Conservation (phyloP, 2,329 filamentous ascomycete genomes). For the Harringtonia aguacate region DNA sequence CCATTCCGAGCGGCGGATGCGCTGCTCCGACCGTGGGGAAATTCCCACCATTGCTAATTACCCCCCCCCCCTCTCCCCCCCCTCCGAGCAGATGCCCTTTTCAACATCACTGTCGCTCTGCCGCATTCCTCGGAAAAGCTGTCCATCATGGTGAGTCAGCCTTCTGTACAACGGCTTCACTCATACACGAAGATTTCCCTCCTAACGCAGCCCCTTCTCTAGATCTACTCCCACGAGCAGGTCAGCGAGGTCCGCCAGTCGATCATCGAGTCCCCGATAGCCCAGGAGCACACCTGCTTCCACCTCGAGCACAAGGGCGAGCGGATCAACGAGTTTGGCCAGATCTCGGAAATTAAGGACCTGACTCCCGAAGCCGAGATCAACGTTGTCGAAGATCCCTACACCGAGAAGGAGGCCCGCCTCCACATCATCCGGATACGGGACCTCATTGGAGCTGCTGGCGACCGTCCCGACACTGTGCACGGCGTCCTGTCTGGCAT, state of each 20-base stretch:
- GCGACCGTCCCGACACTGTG: conserved; percentile 75
- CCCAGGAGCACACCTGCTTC: conserved; percentile 97
- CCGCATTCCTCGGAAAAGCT: conserved; percentile 72
- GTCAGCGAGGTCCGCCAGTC: conserved; percentile 95
- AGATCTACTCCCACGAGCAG: conserved; percentile 90
- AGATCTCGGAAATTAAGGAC: conserved; percentile 78
- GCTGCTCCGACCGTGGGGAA: no score
- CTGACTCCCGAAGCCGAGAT: conserved; percentile 70
- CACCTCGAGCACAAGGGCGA: conserved; percentile 85
- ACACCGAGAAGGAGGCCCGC: conserved; percentile 95
- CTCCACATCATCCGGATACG: conserved; percentile 87
- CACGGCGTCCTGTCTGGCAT: conserved; percentile 77
- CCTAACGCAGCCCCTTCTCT: conserved; percentile 7
- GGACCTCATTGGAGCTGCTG: conserved; percentile 86
- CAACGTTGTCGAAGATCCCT: conserved; percentile 80
- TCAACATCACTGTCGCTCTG: conserved; percentile 64
- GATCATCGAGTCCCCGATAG: conserved; percentile 83
- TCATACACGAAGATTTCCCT: not conserved
- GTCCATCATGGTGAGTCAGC: conserved; percentile 64
- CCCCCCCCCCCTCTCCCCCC: no score
- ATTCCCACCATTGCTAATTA: no score
- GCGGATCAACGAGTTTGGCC: conserved; percentile 89
- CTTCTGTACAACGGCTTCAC: conserved; percentile 1
- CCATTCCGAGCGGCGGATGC: no score
- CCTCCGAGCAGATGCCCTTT: conserved; percentile 30